Base-by-base conservation (phyloP, 2,329 filamentous ascomycete species). In the Aspergillus oerlinghausenensis region DNA sequence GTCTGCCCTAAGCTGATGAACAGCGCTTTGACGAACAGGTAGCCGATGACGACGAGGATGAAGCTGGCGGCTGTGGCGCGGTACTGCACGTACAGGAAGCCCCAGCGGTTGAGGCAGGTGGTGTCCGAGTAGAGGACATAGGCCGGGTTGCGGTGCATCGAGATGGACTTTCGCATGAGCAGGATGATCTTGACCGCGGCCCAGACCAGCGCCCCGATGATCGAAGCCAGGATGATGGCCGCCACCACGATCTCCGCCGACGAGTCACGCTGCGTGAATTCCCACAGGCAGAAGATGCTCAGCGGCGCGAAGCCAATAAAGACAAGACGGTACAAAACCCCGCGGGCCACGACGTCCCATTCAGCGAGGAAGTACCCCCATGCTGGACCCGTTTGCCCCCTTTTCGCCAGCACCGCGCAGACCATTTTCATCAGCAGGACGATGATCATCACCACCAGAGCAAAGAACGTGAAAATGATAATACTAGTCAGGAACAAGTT, bases 81-180 rank as follows among this genome's bases (percentile, higher is more conserved):
- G 82, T 96, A 97, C 74, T 96, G 92, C 35, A 97, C 90, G 71
- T 97, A 97, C 62, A 97, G 83, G 80, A 97, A 97, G 21, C 93
- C 92, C 92, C 92, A 96, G 77, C 96, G 95, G 84, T 96, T 96
- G 61, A 97, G 84, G 51, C 89, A 88, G 60, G 90, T 83, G 11
- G 92, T 90, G 67, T 97, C 92, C 1, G 92, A 96, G 78, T 95
- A 97, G 59, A 97, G 85, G 64, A 96, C 96, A 75, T 96, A 97
- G 29, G 92, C 92, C 23, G 92, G 91, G 78, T 96, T 97, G 77
- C 92, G 91, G 80, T 97, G 92, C 84, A 96, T 89, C 55, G 83
- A 77, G 60, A 95, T 88, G 21, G 92, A 96, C 66, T 90, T 88
- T 69, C 89, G 89, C 28, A 92, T 92, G 60, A 97, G 88, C 54